Evolutionary conservation across 352 stramenopile species (phyloP), one percentile per base, ranked within the genome.

Genomic region (Phytophthora pistaciae): DNA sequence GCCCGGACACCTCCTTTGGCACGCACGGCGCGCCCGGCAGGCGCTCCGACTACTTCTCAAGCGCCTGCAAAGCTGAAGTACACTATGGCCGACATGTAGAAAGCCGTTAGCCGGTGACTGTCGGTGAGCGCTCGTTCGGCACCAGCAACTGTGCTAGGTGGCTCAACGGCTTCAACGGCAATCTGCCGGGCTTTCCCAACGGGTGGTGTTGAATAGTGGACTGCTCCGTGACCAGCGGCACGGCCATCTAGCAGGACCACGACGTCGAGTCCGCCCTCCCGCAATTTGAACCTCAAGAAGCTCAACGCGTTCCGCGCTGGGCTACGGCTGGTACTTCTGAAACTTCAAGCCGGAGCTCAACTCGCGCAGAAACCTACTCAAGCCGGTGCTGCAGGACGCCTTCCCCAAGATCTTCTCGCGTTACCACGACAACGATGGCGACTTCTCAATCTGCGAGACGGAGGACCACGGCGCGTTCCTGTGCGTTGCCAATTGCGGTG

Each of bases 271-370:
- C 88, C 31, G 94, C 95, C 29, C 7, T 33, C 29, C 66, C 78
- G 70, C 13, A 85, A 91, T 56, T 66, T 98, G 11, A 90, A 88
- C 29, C 25, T 90, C 0, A 98, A 97, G 74, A 97, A 98, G 73
- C 91, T 98, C 18, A 94, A 94, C 62, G 89, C 91, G 11, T 98
- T 97, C 29, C 61, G 85, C 84, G 4, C 74, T 96, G 38, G 92
- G 91, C 54, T 92, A 98, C 74, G 95, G 93, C 25, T 97, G 93
- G 77, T 98, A 97, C 76, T 98, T 98, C 72, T 98, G 93, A 93
- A 72, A 72, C 52, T 72, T 72, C 53, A 72, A 68, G 58, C 67
- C 66, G 21, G 66, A 72, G 59, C 18, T 98, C 1, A 90, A 90
- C 44, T 84, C 87, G 38, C 78, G 85, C 21, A 98, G 93, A 93